Evolutionary conservation across 1,284 basidiomycete genomes (phyloP).

Genomic region (Boletus mariae): DNA sequence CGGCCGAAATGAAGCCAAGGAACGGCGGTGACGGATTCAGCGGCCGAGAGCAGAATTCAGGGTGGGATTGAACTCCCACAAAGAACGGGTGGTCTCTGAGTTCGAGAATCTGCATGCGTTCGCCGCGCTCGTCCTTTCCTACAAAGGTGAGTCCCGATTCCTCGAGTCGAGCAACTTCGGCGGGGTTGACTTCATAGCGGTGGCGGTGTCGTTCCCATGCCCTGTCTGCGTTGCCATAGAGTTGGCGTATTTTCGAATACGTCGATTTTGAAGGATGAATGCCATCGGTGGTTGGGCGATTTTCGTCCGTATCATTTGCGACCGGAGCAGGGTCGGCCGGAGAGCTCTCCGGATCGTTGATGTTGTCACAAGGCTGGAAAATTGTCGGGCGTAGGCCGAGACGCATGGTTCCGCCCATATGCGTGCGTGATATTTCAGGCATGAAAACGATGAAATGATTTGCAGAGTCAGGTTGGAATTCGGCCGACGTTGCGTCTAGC

Average conservation of each 20-base stretch:
- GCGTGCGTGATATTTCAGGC: conserved; percentile 97
- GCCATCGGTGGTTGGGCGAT: conserved; percentile 16
- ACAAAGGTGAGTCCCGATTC: conserved; percentile 78
- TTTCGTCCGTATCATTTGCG: conserved; percentile 10
- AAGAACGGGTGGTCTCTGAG: conserved; percentile 92
- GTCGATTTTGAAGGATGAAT: conserved; percentile 40
- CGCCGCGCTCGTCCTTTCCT: conserved; percentile 93
- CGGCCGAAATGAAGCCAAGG: conserved; percentile 92
- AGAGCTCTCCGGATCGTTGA: conserved; percentile 12
- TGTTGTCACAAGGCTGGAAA: conserved; percentile 53
- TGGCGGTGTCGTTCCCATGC: conserved; percentile 99
- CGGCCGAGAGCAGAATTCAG: conserved; percentile 98
- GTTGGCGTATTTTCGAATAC: conserved; percentile 68
- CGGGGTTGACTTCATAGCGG: conserved; percentile 96
- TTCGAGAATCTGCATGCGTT: conserved; percentile 97
- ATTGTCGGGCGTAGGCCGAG: conserved; percentile 92
- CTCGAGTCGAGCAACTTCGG: conserved; percentile 74
- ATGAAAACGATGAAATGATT: conserved; percentile 93
- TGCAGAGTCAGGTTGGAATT: conserved; percentile 62
- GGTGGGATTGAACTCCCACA: conserved; percentile 93
- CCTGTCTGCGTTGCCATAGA: conserved; percentile 83
- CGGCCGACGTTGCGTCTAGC: conserved; percentile 83
- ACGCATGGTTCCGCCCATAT: conserved; percentile 99
- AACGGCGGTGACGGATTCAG: conserved; percentile 97
- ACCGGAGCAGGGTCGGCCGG: conserved; percentile 10